phyloP scores from a whole-genome alignment of 352 stramenopile species.

The Globisporangium paroecandrum region DNA sequence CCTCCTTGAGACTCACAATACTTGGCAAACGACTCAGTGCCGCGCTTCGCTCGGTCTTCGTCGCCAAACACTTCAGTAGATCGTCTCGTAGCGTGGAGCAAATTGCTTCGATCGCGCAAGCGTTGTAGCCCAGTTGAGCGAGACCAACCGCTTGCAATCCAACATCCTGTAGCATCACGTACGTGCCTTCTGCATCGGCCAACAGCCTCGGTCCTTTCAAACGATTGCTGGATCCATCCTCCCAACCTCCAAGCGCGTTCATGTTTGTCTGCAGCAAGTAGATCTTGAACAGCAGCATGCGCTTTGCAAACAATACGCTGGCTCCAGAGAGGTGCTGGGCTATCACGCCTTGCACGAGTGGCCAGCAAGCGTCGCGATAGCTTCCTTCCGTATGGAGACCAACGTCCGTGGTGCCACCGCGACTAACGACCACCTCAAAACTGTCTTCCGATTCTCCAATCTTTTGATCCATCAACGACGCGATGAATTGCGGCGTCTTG shows the following conservation, averaged over 20 bases:
- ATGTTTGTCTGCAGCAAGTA: slow-evolving; percentile 5
- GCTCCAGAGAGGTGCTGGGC: slow-evolving; percentile 31
- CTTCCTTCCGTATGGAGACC: slow-evolving; percentile 43
- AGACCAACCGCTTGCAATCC: not conserved
- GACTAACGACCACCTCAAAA: not conserved
- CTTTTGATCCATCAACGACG: slow-evolving; percentile 11
- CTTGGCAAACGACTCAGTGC: slow-evolving; percentile 1
- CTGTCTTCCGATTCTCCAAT: not conserved
- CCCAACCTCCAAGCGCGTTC: not conserved
- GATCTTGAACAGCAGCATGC: slow-evolving; percentile 34
- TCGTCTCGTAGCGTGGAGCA: not conserved
- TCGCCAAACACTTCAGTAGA: not conserved
- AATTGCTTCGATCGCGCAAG: not conserved
- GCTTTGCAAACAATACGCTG: slow-evolving; percentile 33
- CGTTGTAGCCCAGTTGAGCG: slow-evolving; percentile 13
- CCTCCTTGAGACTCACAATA: not conserved
- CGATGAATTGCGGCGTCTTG: slow-evolving; percentile 62
- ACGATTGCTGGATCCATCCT: not conserved
- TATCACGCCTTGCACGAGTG: slow-evolving; percentile 39
- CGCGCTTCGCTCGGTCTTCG: not conserved
- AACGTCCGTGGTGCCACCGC: slow-evolving; percentile 48
- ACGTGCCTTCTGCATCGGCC: slow-evolving; percentile 9
- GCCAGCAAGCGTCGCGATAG: slow-evolving; percentile 49
- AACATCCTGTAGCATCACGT: slow-evolving; percentile 17
- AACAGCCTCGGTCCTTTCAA: not conserved